phyloP scores from a whole-genome alignment of 257 asterid species.

The Plantago major region DNA sequence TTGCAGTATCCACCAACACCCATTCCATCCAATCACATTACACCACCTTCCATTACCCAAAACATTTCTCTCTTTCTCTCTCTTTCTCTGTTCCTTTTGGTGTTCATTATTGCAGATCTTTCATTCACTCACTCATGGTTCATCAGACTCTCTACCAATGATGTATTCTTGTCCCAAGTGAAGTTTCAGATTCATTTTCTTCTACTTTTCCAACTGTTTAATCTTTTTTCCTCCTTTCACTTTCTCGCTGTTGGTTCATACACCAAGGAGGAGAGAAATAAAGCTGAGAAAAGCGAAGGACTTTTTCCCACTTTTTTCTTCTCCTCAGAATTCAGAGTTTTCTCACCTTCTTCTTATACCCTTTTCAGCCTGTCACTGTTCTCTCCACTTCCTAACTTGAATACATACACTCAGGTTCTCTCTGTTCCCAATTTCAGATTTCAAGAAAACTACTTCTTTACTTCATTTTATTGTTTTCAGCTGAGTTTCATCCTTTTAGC shows the following conservation, averaged over 20 bases:
- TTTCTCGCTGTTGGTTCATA: conserved; percentile 23
- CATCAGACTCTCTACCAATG: not conserved
- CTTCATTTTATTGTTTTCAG: not conserved
- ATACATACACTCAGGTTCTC: conserved; percentile 21
- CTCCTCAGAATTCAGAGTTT: conserved; percentile 31
- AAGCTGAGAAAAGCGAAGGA: conserved; percentile 40
- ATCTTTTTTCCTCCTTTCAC: conserved; percentile 23
- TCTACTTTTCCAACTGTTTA: conserved; percentile 30
- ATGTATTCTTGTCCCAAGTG: not conserved
- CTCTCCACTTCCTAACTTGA: no score
- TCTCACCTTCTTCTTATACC: conserved; percentile 30
- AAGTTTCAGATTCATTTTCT: conserved; percentile 41
- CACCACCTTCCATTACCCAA: conserved; percentile 39
- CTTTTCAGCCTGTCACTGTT: conserved; percentile 40
- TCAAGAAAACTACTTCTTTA: not conserved
- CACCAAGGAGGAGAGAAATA: conserved; percentile 29
- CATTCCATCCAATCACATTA: conserved; percentile 68
- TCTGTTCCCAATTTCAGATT: conserved; percentile 16
- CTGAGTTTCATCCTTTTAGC: not conserved
- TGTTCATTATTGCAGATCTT: not conserved
- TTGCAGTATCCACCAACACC: conserved; percentile 68
- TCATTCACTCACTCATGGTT: not conserved
- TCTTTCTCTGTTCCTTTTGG: conserved; percentile 9
- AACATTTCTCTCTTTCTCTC: conserved; percentile 26
- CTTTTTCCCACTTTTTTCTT: conserved; percentile 37